phyloP scores from a whole-genome alignment of 2,329 filamentous ascomycete species.

The Clarireedia hainanense region DNA sequence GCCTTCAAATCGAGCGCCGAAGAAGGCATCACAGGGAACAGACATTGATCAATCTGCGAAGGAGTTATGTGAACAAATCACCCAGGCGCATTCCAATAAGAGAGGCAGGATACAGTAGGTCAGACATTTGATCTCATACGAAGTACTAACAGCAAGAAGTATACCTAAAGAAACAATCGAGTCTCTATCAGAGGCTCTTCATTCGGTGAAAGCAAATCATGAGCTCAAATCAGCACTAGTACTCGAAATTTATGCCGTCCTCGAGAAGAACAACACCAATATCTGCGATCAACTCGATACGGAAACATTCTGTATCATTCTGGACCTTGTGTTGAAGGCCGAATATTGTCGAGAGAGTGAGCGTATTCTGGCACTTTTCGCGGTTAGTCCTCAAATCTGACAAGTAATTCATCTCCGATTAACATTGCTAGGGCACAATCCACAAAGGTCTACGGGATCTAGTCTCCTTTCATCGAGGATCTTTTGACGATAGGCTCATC shows the following conservation, averaged over 20 bases:
- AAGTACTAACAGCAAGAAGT: neutral
- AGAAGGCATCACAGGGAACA: neutral
- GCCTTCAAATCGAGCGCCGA: neutral
- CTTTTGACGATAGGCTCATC: neutral
- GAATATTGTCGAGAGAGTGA: conserved; percentile 17
- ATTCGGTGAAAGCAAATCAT: neutral
- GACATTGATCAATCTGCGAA: neutral
- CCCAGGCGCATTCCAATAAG: neutral
- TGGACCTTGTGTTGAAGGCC: conserved; percentile 17
- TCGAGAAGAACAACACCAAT: conserved; percentile 15
- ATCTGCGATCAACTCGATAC: conserved; percentile 18
- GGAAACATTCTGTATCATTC: conserved; percentile 13
- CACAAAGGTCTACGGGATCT: conserved; percentile 4
- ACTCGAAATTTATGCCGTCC: conserved; percentile 2
- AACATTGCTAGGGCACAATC: conserved; percentile 13
- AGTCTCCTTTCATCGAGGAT: neutral
- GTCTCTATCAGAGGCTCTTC: conserved; percentile 1
- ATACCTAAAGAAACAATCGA: neutral
- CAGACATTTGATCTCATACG: neutral
- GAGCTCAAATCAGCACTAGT: neutral
- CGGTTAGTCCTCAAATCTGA: conserved; percentile 15
- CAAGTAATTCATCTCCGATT: neutral
- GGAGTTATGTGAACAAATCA: neutral
- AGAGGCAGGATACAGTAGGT: neutral
- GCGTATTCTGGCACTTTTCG: conserved; percentile 22